Conservation (phyloP, 2,329 filamentous ascomycete genomes). For the Pyrenochaeta sp. region DNA sequence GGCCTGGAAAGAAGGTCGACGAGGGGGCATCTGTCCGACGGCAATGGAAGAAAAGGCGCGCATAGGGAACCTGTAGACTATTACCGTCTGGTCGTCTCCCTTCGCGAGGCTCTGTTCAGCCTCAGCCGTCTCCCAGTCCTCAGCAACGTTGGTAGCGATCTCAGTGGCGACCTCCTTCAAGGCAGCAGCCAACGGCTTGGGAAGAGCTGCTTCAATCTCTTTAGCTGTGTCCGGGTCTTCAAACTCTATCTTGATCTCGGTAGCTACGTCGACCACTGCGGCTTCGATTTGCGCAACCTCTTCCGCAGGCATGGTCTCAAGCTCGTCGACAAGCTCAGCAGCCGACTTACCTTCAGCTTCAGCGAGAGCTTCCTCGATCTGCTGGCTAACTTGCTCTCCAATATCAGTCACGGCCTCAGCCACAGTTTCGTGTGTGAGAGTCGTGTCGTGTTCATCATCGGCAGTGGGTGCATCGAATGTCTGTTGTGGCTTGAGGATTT, state of each 20-base stretch:
- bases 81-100: constrained; percentile 72
- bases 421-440: constrained; percentile 66
- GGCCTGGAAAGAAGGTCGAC: constrained; percentile 71
- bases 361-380: constrained; percentile 71
- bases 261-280: constrained; percentile 59
- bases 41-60: constrained; percentile 92
- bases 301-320: constrained; percentile 41
- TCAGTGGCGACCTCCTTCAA: constrained; percentile 67
- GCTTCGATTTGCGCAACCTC: constrained; percentile 64
- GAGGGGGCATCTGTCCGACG: constrained; percentile 65
- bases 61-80: constrained; percentile 95
- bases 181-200: constrained; percentile 61
- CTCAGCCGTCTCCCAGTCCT: constrained; percentile 91
- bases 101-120: constrained; percentile 73
- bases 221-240: constrained; percentile 62
- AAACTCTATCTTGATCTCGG: constrained; percentile 55
- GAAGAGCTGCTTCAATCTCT: constrained; percentile 62
- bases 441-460: constrained; percentile 32
- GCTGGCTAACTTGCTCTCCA: constrained; percentile 64
- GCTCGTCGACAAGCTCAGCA: constrained; percentile 58
- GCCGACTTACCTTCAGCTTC: constrained; percentile 46
- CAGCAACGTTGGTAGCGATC: constrained; percentile 67
- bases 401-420: constrained; percentile 73
- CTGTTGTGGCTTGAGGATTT: constrained; percentile 55
- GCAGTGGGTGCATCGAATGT: constrained; percentile 47